These are phyloP conservation scores for Cinchona pubescens DNA, from an alignment of 257 asterid species.

Conservation along the genomic window DNA sequence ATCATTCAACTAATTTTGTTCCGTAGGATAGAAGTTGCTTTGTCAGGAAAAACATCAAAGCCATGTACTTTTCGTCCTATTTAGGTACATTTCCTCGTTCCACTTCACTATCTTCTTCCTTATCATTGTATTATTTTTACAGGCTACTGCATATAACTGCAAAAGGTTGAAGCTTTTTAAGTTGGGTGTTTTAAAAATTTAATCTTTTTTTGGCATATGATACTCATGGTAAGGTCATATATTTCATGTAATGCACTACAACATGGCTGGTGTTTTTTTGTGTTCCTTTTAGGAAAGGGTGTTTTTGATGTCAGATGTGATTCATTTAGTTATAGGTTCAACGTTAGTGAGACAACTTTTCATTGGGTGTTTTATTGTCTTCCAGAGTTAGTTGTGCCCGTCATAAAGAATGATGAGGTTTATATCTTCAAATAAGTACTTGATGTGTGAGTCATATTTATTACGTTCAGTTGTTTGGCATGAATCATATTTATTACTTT, in stretches of 20 bases:
- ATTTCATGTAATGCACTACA: background rate
- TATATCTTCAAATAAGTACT: too few relatives aligned
- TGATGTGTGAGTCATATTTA: too few relatives aligned
- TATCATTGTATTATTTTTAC: conserved; percentile 14
- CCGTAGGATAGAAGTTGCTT: conserved; percentile 32
- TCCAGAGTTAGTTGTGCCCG: conserved; percentile 18
- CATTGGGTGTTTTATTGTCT: background rate
- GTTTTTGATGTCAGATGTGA: background rate
- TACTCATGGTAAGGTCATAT: background rate
- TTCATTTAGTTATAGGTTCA: too few relatives aligned
- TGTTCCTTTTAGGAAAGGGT: too few relatives aligned
- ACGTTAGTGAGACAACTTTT: background rate
- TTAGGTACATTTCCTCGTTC: conserved; percentile 16
- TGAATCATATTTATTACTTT: conserved; percentile 1
- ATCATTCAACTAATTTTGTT: background rate
- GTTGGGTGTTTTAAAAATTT: background rate
- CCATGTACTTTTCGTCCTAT: conserved; percentile 32
- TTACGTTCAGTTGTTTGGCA: background rate
- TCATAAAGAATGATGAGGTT: background rate
- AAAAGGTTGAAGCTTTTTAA: conserved; percentile 11
- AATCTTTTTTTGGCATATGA: background rate
- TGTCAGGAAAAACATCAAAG: conserved; percentile 42
- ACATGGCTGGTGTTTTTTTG: too few relatives aligned
- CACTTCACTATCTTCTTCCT: background rate
- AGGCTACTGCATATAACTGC: conserved; percentile 22